A percentile compares a stretch with the other conserved stretches of the same genome.
Evolutionary conservation across 495 filamentous ascomycete genomes (phyloP).

Genomic region (Aspergillus bertholletiae): DNA sequence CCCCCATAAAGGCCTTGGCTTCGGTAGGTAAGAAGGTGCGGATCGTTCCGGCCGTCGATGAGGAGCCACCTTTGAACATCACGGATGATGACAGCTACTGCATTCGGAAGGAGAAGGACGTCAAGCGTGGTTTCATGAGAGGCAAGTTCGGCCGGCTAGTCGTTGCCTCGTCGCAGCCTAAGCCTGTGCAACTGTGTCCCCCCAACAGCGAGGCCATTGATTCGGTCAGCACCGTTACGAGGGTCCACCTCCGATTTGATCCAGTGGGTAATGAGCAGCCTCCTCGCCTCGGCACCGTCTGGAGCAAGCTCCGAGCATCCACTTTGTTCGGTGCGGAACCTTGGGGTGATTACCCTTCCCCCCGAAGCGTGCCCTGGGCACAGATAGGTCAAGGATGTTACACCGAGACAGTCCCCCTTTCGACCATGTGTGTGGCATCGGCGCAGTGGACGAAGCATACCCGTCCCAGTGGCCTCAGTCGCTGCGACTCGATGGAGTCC

Average conservation of each 20-base stretch:
- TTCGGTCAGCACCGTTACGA: slow-evolving; percentile 57
- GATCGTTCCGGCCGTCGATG: slow-evolving; percentile 69
- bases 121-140: slow-evolving; percentile 76
- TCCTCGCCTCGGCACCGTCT: slow-evolving; percentile 63
- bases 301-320: slow-evolving; percentile 66
- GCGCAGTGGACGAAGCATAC: slow-evolving; percentile 63
- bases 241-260: slow-evolving; percentile 70
- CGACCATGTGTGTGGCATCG: slow-evolving; percentile 59
- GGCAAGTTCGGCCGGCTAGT: slow-evolving; percentile 71
- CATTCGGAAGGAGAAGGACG: slow-evolving; percentile 68
- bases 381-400: slow-evolving; percentile 63
- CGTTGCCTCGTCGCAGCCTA: slow-evolving; percentile 71
- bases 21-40: slow-evolving; percentile 60
- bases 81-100: slow-evolving; percentile 57
- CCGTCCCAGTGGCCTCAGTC: slow-evolving; percentile 17
- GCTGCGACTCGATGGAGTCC: slow-evolving; percentile 60
- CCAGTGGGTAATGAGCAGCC: slow-evolving; percentile 59
- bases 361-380: slow-evolving; percentile 18
- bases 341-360: slow-evolving; percentile 45
- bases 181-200: slow-evolving; percentile 56
- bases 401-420: slow-evolving; percentile 57
- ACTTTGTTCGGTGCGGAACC: slow-evolving; percentile 72
- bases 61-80: slow-evolving; percentile 73
- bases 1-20: slow-evolving; percentile 39
- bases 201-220: slow-evolving; percentile 35